Percentiles rank a stretch among this genome's conserved stretches.
phyloP scores from a whole-genome alignment of 441 rosid species.

The Sinapis alba region DNA sequence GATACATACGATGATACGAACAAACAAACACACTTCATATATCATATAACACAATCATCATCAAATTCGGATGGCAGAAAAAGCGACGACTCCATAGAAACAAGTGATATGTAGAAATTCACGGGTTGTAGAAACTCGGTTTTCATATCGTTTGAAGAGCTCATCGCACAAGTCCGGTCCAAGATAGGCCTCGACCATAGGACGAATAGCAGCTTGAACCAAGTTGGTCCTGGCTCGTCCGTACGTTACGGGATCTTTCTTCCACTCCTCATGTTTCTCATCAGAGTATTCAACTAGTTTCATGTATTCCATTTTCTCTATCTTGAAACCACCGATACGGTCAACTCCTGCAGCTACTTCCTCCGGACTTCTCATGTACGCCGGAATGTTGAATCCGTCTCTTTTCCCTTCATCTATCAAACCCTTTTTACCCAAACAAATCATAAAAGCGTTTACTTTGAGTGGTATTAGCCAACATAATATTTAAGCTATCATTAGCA shows the following conservation, averaged over 20 bases:
- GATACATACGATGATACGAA: background rate
- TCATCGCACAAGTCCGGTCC: constrained; percentile 48
- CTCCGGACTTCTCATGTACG: constrained; percentile 58
- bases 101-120: constrained; percentile 46
- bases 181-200: constrained; percentile 50
- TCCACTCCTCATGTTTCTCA: constrained; percentile 53
- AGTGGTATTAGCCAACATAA: background rate
- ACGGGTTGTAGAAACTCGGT: constrained; percentile 41
- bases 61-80: constrained; percentile 45
- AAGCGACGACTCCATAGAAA: constrained; percentile 50
- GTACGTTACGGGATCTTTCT: constrained; percentile 49
- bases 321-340: constrained; percentile 52
- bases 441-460: background rate
- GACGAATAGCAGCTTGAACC: constrained; percentile 51
- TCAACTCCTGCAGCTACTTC: constrained; percentile 49
- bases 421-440: constrained; percentile 38
- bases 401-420: constrained; percentile 54
- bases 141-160: constrained; percentile 46
- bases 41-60: background rate
- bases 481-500: background rate
- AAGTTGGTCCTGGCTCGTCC: constrained; percentile 53
- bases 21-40: too few relatives aligned
- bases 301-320: constrained; percentile 49
- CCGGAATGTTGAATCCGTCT: constrained; percentile 58
- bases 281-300: constrained; percentile 45